Evolutionary conservation across 768 basidiomycete species (phyloP).

Genomic region (Botryobasidium botryosum): DNA sequence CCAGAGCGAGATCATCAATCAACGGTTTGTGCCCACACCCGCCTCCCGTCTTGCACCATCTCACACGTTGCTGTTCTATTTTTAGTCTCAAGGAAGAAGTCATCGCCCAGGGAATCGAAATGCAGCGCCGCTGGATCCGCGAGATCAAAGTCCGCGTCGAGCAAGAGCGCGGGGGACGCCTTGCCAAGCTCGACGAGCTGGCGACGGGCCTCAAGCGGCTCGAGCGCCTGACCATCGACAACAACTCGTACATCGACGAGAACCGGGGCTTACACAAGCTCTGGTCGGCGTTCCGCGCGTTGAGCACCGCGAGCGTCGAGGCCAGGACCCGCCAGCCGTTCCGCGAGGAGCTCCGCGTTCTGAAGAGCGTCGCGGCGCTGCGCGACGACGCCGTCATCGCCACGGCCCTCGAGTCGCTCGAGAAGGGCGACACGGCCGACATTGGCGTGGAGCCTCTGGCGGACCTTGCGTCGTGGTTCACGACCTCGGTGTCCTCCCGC

Average conservation of each 20-base stretch:
- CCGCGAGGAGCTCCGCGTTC: constrained; percentile 71
- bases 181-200: constrained; percentile 88
- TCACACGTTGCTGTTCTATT: neutral
- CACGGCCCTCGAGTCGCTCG: constrained; percentile 50
- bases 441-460: constrained; percentile 76
- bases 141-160: constrained; percentile 94
- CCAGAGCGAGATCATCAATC: constrained; percentile 86
- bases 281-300: constrained; percentile 81
- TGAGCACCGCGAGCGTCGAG: constrained; percentile 47
- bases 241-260: constrained; percentile 79
- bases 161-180: constrained; percentile 85
- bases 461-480: constrained; percentile 85
- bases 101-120: constrained; percentile 89
- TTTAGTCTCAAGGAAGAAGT: constrained; percentile 82
- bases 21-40: constrained; percentile 43
- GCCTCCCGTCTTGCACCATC: neutral
- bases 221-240: constrained; percentile 81
- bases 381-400: constrained; percentile 52
- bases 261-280: constrained; percentile 82
- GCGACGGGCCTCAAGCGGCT: constrained; percentile 79
- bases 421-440: constrained; percentile 56
- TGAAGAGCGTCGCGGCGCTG: constrained; percentile 55
- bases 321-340: constrained; percentile 63
- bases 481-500: constrained; percentile 61
- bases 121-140: constrained; percentile 91